Evolutionary conservation across 768 basidiomycete species (phyloP).

Genomic region (Fomitopsis serialis): DNA sequence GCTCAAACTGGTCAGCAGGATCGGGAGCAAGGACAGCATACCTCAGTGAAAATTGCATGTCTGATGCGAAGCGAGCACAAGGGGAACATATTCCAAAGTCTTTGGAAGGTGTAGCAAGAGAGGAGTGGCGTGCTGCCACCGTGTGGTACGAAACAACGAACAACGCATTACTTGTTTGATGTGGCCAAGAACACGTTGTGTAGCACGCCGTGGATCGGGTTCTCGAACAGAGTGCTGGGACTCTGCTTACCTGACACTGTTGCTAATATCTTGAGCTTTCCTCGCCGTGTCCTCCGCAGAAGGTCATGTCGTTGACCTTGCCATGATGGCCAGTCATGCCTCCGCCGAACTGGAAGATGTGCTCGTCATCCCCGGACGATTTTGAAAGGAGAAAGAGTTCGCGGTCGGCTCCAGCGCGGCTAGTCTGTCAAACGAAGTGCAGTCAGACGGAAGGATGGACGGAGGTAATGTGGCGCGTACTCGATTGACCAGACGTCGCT

Average conservation of each 20-base stretch:
- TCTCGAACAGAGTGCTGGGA: no score
- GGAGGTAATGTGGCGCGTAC: constrained; percentile 31
- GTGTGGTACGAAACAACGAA: no score
- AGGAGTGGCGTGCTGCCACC: no score
- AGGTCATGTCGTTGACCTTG: constrained; percentile 71
- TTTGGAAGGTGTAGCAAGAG: no score
- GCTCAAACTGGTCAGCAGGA: no score
- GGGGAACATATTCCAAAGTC: no score
- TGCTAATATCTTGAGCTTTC: constrained; percentile 70
- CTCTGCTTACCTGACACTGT: constrained; percentile 62
- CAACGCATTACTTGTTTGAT: no score
- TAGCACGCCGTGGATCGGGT: no score
- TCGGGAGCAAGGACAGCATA: no score
- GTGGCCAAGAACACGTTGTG: no score
- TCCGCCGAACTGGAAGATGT: constrained; percentile 68
- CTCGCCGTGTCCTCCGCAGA: constrained; percentile 68
- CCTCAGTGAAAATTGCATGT: no score
- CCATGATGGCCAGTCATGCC: constrained; percentile 80
- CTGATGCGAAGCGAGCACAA: no score
- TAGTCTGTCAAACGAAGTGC: constrained; percentile 41
- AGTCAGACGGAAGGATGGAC: neutral
- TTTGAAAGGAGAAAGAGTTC: constrained; percentile 68
- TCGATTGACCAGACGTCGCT: constrained; percentile 68
- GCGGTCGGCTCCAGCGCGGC: constrained; percentile 62
- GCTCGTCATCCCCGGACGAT: constrained; percentile 39